Evolutionary conservation across 1,139 yeast genomes (phyloP).

Genomic region (Pichia terricola): DNA sequence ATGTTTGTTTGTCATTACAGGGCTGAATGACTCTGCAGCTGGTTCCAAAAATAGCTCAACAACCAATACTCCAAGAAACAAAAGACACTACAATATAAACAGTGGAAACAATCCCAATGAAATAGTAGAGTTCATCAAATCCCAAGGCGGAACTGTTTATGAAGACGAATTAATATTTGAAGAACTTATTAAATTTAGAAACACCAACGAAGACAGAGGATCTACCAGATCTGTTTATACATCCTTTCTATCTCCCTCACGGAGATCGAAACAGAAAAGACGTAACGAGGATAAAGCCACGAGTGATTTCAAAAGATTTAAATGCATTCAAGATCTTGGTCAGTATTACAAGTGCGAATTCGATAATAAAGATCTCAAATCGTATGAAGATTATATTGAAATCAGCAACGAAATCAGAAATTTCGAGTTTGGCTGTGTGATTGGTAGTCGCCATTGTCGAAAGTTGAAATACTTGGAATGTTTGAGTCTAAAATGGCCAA

Average conservation of each 20-base stretch:
- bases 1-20: slow-evolving; percentile 12
- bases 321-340: slow-evolving; percentile 30
- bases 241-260: slow-evolving; percentile 3
- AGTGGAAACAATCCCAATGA: slow-evolving; percentile 3
- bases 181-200: slow-evolving; percentile 4
- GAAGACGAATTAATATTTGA: slow-evolving; percentile 7
- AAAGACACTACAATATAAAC: background rate
- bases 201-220: background rate
- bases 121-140: slow-evolving; percentile 6
- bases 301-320: slow-evolving; percentile 1
- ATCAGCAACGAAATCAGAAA: slow-evolving; percentile 2
- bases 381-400: background rate
- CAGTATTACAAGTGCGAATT: slow-evolving; percentile 36
- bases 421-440: slow-evolving; percentile 51
- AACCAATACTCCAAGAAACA: slow-evolving; percentile 7
- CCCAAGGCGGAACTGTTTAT: slow-evolving; percentile 9
- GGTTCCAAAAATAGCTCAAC: slow-evolving; percentile 3
- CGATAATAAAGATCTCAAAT: too few relatives aligned
- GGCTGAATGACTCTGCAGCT: slow-evolving; percentile 1
- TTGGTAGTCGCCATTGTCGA: slow-evolving; percentile 49
- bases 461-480: slow-evolving; percentile 77
- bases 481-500: slow-evolving; percentile 86
- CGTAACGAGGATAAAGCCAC: background rate
- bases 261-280: slow-evolving; percentile 3
- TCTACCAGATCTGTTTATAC: background rate